phyloP scores from a whole-genome alignment of 306 rosid genomes.

The Styphnolobium japonicum region DNA sequence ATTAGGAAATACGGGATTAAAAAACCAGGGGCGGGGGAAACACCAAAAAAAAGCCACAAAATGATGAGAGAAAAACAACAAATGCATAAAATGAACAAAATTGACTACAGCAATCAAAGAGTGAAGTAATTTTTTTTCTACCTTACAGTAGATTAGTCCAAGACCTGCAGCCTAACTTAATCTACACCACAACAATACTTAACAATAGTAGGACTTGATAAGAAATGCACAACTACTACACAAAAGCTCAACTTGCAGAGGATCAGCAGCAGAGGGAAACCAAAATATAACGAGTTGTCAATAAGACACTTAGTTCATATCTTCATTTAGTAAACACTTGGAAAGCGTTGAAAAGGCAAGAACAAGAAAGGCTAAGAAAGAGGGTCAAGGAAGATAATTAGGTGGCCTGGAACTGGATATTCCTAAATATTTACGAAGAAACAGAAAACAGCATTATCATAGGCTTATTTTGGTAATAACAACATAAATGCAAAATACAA shows the following conservation, averaged over 20 bases:
- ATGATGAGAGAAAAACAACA: background rate
- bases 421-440: background rate
- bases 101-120: background rate
- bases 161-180: background rate
- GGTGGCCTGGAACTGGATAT: background rate
- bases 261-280: background rate
- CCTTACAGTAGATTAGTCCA: background rate
- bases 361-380: background rate
- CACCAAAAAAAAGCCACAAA: background rate
- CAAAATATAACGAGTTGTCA: background rate
- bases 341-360: slow-evolving; percentile 1
- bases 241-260: background rate
- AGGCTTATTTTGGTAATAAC: background rate
- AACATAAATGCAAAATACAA: background rate
- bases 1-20: background rate
- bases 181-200: background rate
- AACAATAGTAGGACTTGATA: background rate
- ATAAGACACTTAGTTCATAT: background rate
- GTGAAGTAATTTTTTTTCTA: background rate
- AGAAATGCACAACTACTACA: background rate
- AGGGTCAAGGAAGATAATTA: background rate
- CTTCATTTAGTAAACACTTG: background rate
- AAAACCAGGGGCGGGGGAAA: background rate
- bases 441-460: background rate
- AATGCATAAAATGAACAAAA: background rate